Base-by-base conservation (phyloP, 805 yeast species). In the Pichia nanzhaoensis region DNA sequence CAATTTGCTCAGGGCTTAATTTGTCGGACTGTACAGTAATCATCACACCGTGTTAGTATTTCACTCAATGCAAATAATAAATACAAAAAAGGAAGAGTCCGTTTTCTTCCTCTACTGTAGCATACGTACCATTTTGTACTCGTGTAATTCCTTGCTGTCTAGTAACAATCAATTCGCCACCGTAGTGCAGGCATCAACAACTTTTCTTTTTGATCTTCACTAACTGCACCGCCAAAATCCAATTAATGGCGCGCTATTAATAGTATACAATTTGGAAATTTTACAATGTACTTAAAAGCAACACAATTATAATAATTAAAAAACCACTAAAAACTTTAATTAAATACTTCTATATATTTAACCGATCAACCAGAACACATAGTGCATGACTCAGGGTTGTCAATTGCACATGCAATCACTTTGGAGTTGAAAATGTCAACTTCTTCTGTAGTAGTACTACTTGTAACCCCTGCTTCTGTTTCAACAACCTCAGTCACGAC, bases 351-450 rank as follows among this genome's bases (percentile, higher is more conserved):
- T n/a, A 19, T 6, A 8, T 13, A 5, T 30, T 14, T 27, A 41
- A n/a, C 12, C 17, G 10, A 31, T 67, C 70, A 93, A 72, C 98
- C 98, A 49, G 98, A 91, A 74, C 99, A 93, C 98, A 93, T 93
- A 62, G 91, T 91, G 70, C 99, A 91, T 41, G 98, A 80, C 70
- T 87, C 98, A 48, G 97, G 97, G 71, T 93, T 91, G 65, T 85
- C 82, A 65, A 93, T 89, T 46, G 97, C 95, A 74, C 99, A 91
- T 31, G 96, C 96, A 68, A 91, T 80, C 30, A 85, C 98, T 68
- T 90, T 83, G 21, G 95, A 84, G 66, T 91, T 87, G 76, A 72
- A 93, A 56, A 91, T 91, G 64, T 91, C 96, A 48, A 72, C 79
- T 56, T 82, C 91, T 18, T 43, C 55, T 18, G 46, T 37, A n/a